Evolutionary conservation across 1,284 basidiomycete species (phyloP), one percentile per base, ranked within the genome.

Genomic region (Puccinia brachypodii): DNA sequence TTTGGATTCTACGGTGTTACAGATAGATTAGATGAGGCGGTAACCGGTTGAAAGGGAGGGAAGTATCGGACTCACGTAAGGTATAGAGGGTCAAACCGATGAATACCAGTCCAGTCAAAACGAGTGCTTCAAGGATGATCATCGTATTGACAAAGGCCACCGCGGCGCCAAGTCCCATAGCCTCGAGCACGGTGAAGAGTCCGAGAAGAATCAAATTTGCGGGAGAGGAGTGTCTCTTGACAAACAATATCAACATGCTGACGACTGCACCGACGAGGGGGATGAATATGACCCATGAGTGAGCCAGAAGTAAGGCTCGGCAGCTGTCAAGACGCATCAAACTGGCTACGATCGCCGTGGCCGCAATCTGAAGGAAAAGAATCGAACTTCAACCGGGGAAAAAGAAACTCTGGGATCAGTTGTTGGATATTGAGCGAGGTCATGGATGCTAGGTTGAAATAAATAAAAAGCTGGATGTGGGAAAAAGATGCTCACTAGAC

Each of bases 91-190:
- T 80, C 42, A 80, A 50, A 33, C 68, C 78, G 40, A 80, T 64
- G 25, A 80, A 80, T 56, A 80, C 78, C 31, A 80, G 73, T 60
- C 38, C 69, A 25, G 78, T 80, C n/a, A 80, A 25, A 44, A 58
- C 47, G 11, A 80, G 66, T 11, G 78, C 78, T 73, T 80, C 53
- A 31, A 80, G 56, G 28, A 80, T 42, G 56, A 80, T 73, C 19
- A 80, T 16, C 13, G 78, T 80, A n/a, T 80, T 40, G 14, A 80
- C 78, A 60, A 80, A 80, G n/a, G 78, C 78, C 19, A 80, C 78
- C 8, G 78, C 78, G 25, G 68, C 78, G 28, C 78, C 78, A 14
- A 73, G 64, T 42, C 53, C 78, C 36, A 80, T 72, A 2, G 78
- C 78, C 40, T 80, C 78, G 40, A 80, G 69, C 38, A 80, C 40